Base-by-base conservation (phyloP, 176 grass and related monocot species). In the Ensete ventricosum region DNA sequence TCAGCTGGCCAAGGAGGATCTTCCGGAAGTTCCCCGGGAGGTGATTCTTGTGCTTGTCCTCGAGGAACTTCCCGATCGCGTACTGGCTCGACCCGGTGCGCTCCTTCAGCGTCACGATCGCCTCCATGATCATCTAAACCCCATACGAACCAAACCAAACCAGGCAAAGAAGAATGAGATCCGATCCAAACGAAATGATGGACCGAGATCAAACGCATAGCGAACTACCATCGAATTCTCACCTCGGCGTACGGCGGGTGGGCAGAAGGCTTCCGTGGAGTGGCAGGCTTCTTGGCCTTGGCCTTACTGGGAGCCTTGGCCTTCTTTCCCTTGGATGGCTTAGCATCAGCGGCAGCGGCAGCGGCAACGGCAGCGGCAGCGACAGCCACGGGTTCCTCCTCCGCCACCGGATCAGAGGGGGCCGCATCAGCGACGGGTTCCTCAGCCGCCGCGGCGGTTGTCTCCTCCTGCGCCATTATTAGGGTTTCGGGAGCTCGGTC, bases 201-300 rank as follows among this genome's bases (percentile, higher is more conserved):
- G 29, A 75, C 52, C 14, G 20, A 58, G 16, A 76, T 34, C 1
- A 55, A 34, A 19, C 52, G 13, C 48, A 63, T 67, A 22, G n/a
- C 12, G 0, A 67, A 67, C 12, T 0, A 0, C 26, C 9, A 60
- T 13, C 13, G 20, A 25, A 34, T 53, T 71, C 62, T 82, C 64
- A 89, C 93, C 90, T 97, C 84, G 64, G 92, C 84, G 80, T 97
- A 93, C 0, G 93, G 90, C 14, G 93, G 90, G 74, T 97, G 93
- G 24, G 50, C 14, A 22, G 63, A 9, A 11, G 6, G 63, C 24
- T 65, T 65, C 11, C 20, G 20, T 9, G 14, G 76, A 14, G 52
- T 13, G 1, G 76, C 48, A 0, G 82, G 71, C 79, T 85, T 86
- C 53, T 24, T 89, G 48, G 22, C 76, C 80, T 84, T 86, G 73